Conservation (phyloP, 1,284 basidiomycete genomes). For the Cryptococcus sp. region DNA sequence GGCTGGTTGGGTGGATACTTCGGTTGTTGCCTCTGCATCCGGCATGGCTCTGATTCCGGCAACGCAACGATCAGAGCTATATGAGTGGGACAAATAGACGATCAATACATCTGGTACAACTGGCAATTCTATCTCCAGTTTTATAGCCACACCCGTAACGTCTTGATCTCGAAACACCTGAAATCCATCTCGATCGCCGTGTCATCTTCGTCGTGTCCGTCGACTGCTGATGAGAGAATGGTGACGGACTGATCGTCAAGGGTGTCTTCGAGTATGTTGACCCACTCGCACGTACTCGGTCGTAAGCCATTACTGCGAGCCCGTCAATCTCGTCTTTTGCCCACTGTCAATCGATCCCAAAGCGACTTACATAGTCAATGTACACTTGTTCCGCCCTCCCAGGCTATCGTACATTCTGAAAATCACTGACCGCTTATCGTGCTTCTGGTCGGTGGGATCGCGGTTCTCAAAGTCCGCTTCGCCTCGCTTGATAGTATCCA, state of each 20-base stretch:
- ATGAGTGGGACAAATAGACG: no score
- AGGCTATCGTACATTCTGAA: constrained; percentile 83
- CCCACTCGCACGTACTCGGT: constrained; percentile 62
- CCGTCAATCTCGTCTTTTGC: constrained; percentile 1
- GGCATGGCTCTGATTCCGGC: no score
- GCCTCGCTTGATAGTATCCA: constrained; percentile 92
- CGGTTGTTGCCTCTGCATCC: no score
- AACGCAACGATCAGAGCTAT: no score
- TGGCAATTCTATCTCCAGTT: no score
- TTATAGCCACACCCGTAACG: background rate
- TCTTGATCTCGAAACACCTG: constrained; percentile 1
- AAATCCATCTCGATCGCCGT: background rate
- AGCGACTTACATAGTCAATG: constrained; percentile 53
- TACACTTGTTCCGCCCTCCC: constrained; percentile 72
- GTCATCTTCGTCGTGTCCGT: no score
- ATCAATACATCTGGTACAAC: no score
- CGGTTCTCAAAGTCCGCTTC: constrained; percentile 69
- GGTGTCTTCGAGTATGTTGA: constrained; percentile 80
- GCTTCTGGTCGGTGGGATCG: constrained; percentile 53
- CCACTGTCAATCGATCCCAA: background rate
- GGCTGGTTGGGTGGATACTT: no score
- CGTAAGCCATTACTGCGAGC: constrained; percentile 54
- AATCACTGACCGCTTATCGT: constrained; percentile 42
- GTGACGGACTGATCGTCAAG: constrained; percentile 52
- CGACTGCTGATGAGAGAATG: no score